Percentiles rank a stretch among this genome's conserved stretches.
These are phyloP conservation scores for Dothideomycetes sp. DNA, from an alignment of 2,329 filamentous ascomycete genomes.

Conservation along the genomic window DNA sequence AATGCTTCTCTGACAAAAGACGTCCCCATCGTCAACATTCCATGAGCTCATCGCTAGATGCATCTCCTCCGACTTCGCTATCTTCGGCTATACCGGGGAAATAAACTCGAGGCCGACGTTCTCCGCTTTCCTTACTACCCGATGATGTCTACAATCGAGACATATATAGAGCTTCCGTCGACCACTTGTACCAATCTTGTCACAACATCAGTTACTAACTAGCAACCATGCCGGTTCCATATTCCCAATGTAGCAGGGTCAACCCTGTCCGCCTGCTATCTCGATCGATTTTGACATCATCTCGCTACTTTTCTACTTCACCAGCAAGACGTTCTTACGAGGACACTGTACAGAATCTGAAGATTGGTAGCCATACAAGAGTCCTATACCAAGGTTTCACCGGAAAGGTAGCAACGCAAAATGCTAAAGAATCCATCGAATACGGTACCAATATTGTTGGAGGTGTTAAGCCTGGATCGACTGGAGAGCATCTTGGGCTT, in stretches of 20 bases:
- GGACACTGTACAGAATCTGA: conserved; percentile 56
- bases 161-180: too few relatives aligned
- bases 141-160: background rate
- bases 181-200: too few relatives aligned
- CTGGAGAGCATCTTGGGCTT: conserved; percentile 62
- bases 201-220: too few relatives aligned
- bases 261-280: background rate
- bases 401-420: conserved; percentile 60
- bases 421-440: conserved; percentile 64
- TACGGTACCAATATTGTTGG: conserved; percentile 77
- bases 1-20: too few relatives aligned
- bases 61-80: background rate
- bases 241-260: too few relatives aligned
- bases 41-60: too few relatives aligned
- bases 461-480: conserved; percentile 62
- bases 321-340: conserved; percentile 38
- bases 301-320: conserved; percentile 22
- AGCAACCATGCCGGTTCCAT: too few relatives aligned
- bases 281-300: background rate
- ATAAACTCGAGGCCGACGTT: background rate
- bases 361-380: conserved; percentile 55
- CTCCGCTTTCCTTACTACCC: background rate
- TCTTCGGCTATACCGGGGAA: conserved; percentile 1
- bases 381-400: conserved; percentile 67
- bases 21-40: too few relatives aligned